A percentile compares a stretch with the other conserved stretches of the same genome.
These are phyloP conservation scores for Tinospora cordifolia DNA, from an alignment of 164 flowering plant species.

Conservation along the genomic window DNA sequence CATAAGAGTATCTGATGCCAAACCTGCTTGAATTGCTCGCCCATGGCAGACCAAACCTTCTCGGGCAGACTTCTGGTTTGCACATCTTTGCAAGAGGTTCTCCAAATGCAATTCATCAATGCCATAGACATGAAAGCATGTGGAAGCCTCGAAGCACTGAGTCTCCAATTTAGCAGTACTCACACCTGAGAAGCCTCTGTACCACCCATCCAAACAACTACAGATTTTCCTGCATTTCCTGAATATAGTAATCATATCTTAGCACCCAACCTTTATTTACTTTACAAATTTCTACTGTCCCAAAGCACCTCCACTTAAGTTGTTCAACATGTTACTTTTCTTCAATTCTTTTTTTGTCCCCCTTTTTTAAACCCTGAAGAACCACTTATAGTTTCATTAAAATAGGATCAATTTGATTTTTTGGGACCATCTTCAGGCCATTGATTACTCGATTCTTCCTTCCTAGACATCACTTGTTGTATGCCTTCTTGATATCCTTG, in stretches of 20 bases:
- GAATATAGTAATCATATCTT: conserved; percentile 8
- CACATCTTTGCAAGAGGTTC: conserved; percentile 43
- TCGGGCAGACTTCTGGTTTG: conserved; percentile 26
- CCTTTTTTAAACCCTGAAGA: background rate
- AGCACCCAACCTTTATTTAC: background rate
- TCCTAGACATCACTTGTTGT: conserved; percentile 60
- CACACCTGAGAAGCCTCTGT: conserved; percentile 12
- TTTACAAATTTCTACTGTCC: background rate
- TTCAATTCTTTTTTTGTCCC: background rate
- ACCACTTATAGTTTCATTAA: conserved; percentile 5
- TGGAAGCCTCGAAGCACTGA: background rate
- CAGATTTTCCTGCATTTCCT: conserved; percentile 4
- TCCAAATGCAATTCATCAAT: conserved; percentile 23
- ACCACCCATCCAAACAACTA: background rate
- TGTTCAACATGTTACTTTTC: background rate
- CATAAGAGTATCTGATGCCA: conserved; percentile 29
- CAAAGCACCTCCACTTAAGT: background rate
- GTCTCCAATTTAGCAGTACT: conserved; percentile 3
- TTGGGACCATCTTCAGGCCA: conserved; percentile 28
- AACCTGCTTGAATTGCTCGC: conserved; percentile 31
- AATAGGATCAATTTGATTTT: conserved; percentile 21
- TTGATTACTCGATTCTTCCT: conserved; percentile 41
- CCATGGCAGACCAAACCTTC: conserved; percentile 62
- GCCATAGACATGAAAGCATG: background rate
- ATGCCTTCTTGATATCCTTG: conserved; percentile 85